A percentile compares a stretch with the other conserved stretches of the same genome.
phyloP scores from a whole-genome alignment of 1,139 yeast species.

The Hanseniaspora gamundiae region DNA sequence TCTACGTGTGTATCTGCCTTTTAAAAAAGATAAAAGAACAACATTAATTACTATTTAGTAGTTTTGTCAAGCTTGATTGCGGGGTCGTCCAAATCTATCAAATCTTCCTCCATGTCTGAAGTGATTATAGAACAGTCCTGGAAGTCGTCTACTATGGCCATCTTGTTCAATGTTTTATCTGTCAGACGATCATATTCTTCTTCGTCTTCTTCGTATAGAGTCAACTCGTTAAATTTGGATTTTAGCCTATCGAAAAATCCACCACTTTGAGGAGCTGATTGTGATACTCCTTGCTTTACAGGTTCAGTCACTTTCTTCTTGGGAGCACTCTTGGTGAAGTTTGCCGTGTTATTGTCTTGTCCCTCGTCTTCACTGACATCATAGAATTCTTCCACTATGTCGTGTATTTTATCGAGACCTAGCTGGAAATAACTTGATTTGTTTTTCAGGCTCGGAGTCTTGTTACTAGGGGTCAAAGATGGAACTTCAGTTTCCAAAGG shows the following conservation, averaged over 20 bases:
- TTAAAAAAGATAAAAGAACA: too few relatives aligned
- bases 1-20: too few relatives aligned
- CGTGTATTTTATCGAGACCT: not conserved
- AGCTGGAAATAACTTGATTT: not conserved
- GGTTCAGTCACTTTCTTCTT: too few relatives aligned
- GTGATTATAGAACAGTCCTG: not conserved
- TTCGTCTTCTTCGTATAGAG: constrained; percentile 20
- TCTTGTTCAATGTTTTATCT: not conserved
- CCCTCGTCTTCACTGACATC: not conserved
- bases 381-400: not conserved
- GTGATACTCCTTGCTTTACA: too few relatives aligned
- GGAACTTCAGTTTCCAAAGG: too few relatives aligned
- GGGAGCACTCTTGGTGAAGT: too few relatives aligned
- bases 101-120: not conserved
- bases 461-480: not conserved
- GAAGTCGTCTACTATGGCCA: not conserved
- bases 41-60: too few relatives aligned
- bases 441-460: not conserved
- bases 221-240: constrained; percentile 20
- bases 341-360: not conserved
- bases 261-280: not conserved
- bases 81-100: not conserved
- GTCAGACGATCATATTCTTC: constrained; percentile 19
- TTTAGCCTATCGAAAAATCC: constrained; percentile 8
- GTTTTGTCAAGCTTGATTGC: too few relatives aligned